These are phyloP conservation scores for Babesia bovis DNA, from an alignment of 169 alveolate species.

Conservation along the genomic window DNA sequence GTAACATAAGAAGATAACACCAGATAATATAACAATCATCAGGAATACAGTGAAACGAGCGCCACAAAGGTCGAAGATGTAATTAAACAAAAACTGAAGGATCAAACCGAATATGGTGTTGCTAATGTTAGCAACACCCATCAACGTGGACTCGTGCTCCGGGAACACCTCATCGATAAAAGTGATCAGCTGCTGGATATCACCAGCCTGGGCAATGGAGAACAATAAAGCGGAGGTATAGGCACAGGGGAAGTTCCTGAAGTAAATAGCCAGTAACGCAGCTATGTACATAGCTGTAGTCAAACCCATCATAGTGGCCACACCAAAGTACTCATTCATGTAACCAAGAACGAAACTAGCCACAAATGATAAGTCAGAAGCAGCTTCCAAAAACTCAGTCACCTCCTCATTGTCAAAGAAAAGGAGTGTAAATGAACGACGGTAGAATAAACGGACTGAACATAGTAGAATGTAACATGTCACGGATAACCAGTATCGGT, in stretches of 20 bases:
- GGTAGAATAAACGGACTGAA: conserved; percentile 33
- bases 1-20: conserved; percentile 16
- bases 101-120: background rate
- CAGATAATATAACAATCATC: conserved; percentile 22
- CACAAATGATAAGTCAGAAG: conserved; percentile 23
- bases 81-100: conserved; percentile 9
- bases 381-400: conserved; percentile 22
- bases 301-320: conserved; percentile 28
- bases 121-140: conserved; percentile 47
- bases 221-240: conserved; percentile 40
- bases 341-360: conserved; percentile 40
- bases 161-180: conserved; percentile 44
- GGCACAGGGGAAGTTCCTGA: conserved; percentile 33
- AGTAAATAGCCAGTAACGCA: conserved; percentile 26
- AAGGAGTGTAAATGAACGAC: conserved; percentile 42
- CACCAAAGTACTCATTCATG: conserved; percentile 55
- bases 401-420: conserved; percentile 45
- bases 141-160: conserved; percentile 55
- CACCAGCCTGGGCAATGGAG: conserved; percentile 53
- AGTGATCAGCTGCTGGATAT: conserved; percentile 59
- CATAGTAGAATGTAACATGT: conserved; percentile 33
- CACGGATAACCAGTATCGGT: conserved; percentile 34
- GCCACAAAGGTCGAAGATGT: conserved; percentile 14
- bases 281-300: conserved; percentile 29
- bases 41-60: conserved; percentile 19